Evolutionary conservation across 2,329 filamentous ascomycete genomes (phyloP).

Genomic region (Zasmidium cellare): DNA sequence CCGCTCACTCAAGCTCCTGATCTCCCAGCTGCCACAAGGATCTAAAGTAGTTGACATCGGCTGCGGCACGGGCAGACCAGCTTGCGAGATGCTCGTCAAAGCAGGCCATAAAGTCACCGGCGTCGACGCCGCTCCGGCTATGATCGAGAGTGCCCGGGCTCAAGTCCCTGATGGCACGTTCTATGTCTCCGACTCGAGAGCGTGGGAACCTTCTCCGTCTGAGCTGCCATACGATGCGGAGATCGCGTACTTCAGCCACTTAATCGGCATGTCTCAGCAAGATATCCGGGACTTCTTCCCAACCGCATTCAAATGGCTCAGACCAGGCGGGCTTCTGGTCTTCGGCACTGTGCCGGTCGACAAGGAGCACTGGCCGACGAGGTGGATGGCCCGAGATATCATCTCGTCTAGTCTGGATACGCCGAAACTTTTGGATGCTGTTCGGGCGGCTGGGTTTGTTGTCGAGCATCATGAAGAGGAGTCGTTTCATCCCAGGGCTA

Average conservation of each 20-base stretch:
- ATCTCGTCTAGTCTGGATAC: constrained; percentile 1
- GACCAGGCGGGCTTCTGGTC: constrained; percentile 14
- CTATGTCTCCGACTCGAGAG: constrained; percentile 1
- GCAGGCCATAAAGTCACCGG: constrained; percentile 32
- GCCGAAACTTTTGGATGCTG: constrained; percentile 6
- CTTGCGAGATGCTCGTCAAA: constrained; percentile 29
- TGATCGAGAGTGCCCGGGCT: constrained; percentile 29
- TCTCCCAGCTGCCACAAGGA: constrained; percentile 15
- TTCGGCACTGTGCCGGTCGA: constrained; percentile 15
- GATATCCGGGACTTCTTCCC: constrained; percentile 18
- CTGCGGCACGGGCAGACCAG: constrained; percentile 35
- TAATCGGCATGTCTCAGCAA: constrained; percentile 13
- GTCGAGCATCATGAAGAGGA: constrained; percentile 13
- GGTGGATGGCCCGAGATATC: constrained; percentile 6
- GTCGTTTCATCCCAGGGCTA: constrained; percentile 9
- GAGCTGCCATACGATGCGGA: constrained; percentile 9
- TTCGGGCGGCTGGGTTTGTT: constrained; percentile 10
- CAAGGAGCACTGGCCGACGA: constrained; percentile 4
- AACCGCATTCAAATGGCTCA: constrained; percentile 14
- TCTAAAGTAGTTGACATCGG: constrained; percentile 33
- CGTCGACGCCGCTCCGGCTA: constrained; percentile 33
- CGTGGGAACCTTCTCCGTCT: constrained; percentile 8
- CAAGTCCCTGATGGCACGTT: constrained; percentile 11
- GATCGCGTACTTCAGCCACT: constrained; percentile 11
- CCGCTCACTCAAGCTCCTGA: constrained; percentile 5